Percentiles rank a stretch among this genome's conserved stretches.
These are phyloP conservation scores for Herpotrichia juniperi DNA, from an alignment of 2,329 filamentous ascomycete genomes.

Conservation along the genomic window DNA sequence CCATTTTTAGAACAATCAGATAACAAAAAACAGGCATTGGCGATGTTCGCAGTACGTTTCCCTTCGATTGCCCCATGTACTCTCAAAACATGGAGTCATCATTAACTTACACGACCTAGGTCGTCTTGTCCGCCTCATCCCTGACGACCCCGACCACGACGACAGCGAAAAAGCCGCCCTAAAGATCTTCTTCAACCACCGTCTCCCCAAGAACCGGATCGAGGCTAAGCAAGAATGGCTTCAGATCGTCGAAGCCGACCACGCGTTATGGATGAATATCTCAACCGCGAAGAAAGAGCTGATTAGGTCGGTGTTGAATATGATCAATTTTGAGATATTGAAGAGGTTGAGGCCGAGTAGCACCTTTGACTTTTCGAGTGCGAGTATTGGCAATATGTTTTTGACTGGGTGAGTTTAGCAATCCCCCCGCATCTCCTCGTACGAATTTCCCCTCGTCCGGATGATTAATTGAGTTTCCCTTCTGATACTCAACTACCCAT, in stretches of 20 bases:
- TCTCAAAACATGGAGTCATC: background rate
- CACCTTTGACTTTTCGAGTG: slow-evolving; percentile 56
- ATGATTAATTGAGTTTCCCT: no score
- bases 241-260: slow-evolving; percentile 83
- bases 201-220: slow-evolving; percentile 68
- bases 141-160: slow-evolving; percentile 61
- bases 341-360: slow-evolving; percentile 54
- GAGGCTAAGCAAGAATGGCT: slow-evolving; percentile 81
- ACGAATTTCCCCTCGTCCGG: no score
- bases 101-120: slow-evolving; percentile 55
- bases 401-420: slow-evolving; percentile 56
- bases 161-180: slow-evolving; percentile 69
- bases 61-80: background rate
- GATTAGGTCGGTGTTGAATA: slow-evolving; percentile 57
- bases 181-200: slow-evolving; percentile 85
- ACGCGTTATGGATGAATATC: slow-evolving; percentile 70
- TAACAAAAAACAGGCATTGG: slow-evolving; percentile 60
- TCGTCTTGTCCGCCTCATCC: slow-evolving; percentile 88
- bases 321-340: slow-evolving; percentile 57
- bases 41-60: slow-evolving; percentile 71
- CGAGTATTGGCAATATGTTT: slow-evolving; percentile 59
- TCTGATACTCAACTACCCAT: no score
- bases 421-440: no score
- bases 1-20: slow-evolving; percentile 1
- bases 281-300: slow-evolving; percentile 58